Percentiles rank a stretch among this genome's conserved stretches.
These are phyloP conservation scores for Aschersonia sp. DNA, from an alignment of 2,329 filamentous ascomycete species.

Conservation along the genomic window DNA sequence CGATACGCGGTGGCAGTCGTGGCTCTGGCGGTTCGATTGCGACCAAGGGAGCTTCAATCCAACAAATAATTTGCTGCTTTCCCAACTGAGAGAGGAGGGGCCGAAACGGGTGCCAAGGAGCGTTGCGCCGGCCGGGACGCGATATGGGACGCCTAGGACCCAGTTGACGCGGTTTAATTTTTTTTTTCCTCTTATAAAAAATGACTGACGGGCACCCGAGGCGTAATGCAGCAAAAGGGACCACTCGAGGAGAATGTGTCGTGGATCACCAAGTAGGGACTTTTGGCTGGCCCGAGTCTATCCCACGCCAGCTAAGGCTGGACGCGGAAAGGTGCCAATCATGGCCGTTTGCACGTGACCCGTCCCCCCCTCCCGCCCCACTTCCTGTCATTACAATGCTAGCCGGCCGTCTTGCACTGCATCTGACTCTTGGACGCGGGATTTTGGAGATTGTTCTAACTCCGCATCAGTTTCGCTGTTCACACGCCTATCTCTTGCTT, in stretches of 20 bases:
- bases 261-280: slow-evolving; percentile 15
- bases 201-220: slow-evolving; percentile 8
- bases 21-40: slow-evolving; percentile 20
- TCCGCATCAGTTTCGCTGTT: too few species aligned
- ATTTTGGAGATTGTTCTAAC: too few species aligned
- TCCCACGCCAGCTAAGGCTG: slow-evolving; percentile 12
- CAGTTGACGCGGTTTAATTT: slow-evolving; percentile 2
- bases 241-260: slow-evolving; percentile 23
- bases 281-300: slow-evolving; percentile 4
- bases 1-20: slow-evolving; percentile 21
- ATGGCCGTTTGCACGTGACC: slow-evolving; percentile 12
- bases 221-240: slow-evolving; percentile 15
- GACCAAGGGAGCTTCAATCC: slow-evolving; percentile 23
- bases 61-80: slow-evolving; percentile 5
- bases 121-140: slow-evolving; percentile 3
- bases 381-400: not conserved
- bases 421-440: too few species aligned
- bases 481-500: too few species aligned
- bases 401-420: too few species aligned
- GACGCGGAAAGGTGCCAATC: slow-evolving; percentile 11
- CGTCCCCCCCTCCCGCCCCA: not conserved
- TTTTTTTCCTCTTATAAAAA: not conserved
- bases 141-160: slow-evolving; percentile 3
- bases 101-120: not conserved
- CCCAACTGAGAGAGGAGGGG: not conserved